Conservation (phyloP, 2,329 filamentous ascomycete genomes). For the Aspergillus sojae region DNA sequence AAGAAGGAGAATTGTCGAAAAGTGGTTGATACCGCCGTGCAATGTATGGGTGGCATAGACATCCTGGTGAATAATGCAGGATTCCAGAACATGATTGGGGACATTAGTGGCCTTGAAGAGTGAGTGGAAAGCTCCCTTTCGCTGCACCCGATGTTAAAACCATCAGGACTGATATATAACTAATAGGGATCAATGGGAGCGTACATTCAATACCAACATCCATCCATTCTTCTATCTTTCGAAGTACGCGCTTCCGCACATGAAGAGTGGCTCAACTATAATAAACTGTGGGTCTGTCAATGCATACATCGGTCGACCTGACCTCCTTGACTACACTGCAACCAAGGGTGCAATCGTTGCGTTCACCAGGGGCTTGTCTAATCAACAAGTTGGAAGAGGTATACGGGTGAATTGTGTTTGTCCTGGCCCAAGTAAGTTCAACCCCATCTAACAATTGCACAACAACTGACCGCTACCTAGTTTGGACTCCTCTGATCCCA, state of each 20-base stretch:
- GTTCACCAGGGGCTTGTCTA: constrained; percentile 76
- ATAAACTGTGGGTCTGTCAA: constrained; percentile 88
- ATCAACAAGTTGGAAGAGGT: constrained; percentile 71
- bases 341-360: constrained; percentile 65
- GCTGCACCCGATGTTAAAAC: neutral
- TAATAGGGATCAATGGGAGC: constrained; percentile 71
- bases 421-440: constrained; percentile 63
- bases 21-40: constrained; percentile 66
- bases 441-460: neutral
- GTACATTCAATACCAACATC: constrained; percentile 79
- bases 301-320: constrained; percentile 77
- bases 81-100: constrained; percentile 72
- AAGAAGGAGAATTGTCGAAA: constrained; percentile 69
- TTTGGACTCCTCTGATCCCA: constrained; percentile 77
- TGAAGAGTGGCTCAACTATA: constrained; percentile 73
- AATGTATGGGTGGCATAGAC: constrained; percentile 69
- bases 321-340: constrained; percentile 79
- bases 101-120: constrained; percentile 73
- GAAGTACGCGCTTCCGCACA: constrained; percentile 75
- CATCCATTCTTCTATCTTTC: constrained; percentile 79
- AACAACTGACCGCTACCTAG: constrained; percentile 33
- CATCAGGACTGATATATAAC: neutral
- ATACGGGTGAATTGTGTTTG: constrained; percentile 78
- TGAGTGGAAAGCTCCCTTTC: neutral
- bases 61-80: constrained; percentile 71